These are phyloP conservation scores for Cercospora sojina DNA, from an alignment of 2,329 filamentous ascomycete genomes.

Conservation along the genomic window DNA sequence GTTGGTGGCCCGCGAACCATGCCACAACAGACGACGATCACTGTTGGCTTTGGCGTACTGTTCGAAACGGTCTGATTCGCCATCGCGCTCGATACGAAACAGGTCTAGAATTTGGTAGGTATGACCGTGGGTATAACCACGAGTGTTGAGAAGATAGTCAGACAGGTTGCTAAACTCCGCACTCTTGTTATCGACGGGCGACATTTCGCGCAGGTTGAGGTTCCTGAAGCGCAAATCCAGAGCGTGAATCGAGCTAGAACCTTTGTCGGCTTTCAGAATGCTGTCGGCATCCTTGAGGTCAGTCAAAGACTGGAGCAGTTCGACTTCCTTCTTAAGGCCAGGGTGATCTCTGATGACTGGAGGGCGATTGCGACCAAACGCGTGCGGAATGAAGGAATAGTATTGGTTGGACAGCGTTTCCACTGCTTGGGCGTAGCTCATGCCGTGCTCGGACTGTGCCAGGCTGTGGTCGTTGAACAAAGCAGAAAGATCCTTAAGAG, in stretches of 20 bases:
- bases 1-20: conserved; percentile 79
- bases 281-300: conserved; percentile 81
- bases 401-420: conserved; percentile 72
- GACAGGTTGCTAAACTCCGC: conserved; percentile 65
- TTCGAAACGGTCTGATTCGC: conserved; percentile 69
- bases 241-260: conserved; percentile 54
- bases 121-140: conserved; percentile 64
- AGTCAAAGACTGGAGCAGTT: conserved; percentile 74
- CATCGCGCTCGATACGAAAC: conserved; percentile 76
- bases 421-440: conserved; percentile 43
- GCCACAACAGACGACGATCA: conserved; percentile 79
- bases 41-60: conserved; percentile 56
- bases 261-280: conserved; percentile 66
- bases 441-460: conserved; percentile 44
- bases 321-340: conserved; percentile 71
- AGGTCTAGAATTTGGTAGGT: conserved; percentile 67
- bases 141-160: conserved; percentile 66
- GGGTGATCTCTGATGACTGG: conserved; percentile 61
- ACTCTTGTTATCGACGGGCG: conserved; percentile 58
- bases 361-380: conserved; percentile 71
- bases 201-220: conserved; percentile 75
- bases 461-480: conserved; percentile 58
- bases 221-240: conserved; percentile 72
- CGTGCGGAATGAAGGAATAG: conserved; percentile 79
- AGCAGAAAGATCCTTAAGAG: conserved; percentile 71